Evolutionary conservation across 2,329 filamentous ascomycete genomes (phyloP), one percentile per base, ranked within the genome.

Genomic region (Knoxdaviesia capensis): DNA sequence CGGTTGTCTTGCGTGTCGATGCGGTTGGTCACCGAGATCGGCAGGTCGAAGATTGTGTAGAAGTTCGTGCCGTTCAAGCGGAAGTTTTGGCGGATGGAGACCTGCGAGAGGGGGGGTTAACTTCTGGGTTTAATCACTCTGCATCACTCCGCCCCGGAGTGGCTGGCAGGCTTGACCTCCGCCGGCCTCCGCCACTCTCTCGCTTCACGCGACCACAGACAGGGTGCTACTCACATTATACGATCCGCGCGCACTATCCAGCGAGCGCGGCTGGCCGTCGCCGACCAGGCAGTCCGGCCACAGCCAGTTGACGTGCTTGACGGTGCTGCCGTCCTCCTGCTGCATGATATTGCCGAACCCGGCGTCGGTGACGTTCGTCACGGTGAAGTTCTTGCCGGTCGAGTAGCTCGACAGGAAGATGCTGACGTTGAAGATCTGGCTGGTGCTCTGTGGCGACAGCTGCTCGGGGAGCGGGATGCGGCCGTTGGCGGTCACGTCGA

Each of bases 251-350:
- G 67, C 68, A 41, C 66, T 72, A 44, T 60, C 59, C 1, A 57
- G 54, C 4, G 57, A 53, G 1, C 54, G 49, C 30, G 66, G 61
- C 48, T 66, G 54, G 3, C 72, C 73, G 40, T 76, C 60, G 11
- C 77, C 77, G 3, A 74, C 71, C 0, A 83, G 61, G 49, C 78
- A 83, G 44, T 69, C 67, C 0, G 79, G 78, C 77, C 77, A 83
- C 20, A 69, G 61, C 74, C 78, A 83, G 52, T 77, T 76, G 46
- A 82, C 66, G 52, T 83, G 77, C 53, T 83, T 83, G 37, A 83
- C 79, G 0, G 78, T 82, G 51, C 75, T 79, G 4, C 69, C 69
- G 1, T 66, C 57, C 51, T 83, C 77, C 47, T 77, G 71, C 31
- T 58, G 54, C 61, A 83, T 68, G 43, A 83, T 75, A 40, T 76